Evolutionary conservation across 176 grass and related monocot genomes (phyloP).

Genomic region (Dendrocalamus sinicus): DNA sequence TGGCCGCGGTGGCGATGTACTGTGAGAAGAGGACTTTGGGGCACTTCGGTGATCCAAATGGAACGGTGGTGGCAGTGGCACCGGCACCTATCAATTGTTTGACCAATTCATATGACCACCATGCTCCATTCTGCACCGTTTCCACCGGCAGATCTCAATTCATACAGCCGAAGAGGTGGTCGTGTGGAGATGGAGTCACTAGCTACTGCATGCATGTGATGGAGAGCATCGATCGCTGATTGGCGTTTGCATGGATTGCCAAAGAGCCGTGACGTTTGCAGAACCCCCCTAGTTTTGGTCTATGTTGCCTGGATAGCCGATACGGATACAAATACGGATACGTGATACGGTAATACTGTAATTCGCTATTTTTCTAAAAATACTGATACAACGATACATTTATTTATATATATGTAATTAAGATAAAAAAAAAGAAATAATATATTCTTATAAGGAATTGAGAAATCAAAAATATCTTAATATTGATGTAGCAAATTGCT

Average conservation of each 20-base stretch:
- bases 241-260: background rate
- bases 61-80: background rate
- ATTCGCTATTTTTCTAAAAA: too few species aligned
- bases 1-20: background rate
- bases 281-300: background rate
- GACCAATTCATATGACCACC: background rate
- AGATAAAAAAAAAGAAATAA: too few species aligned
- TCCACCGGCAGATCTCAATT: background rate
- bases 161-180: background rate
- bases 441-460: too few species aligned
- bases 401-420: too few species aligned
- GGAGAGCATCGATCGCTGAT: background rate
- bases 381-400: too few species aligned
- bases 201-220: background rate
- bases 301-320: too few species aligned
- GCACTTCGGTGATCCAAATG: background rate
- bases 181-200: conserved; percentile 3
- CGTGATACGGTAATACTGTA: too few species aligned
- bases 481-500: too few species aligned
- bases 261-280: background rate
- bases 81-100: background rate
- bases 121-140: background rate
- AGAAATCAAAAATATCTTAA: too few species aligned
- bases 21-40: background rate
- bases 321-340: too few species aligned